Percentiles rank a stretch among this genome's conserved stretches.
Evolutionary conservation across 306 rosid genomes (phyloP).

Genomic region (Datisca glomerata): DNA sequence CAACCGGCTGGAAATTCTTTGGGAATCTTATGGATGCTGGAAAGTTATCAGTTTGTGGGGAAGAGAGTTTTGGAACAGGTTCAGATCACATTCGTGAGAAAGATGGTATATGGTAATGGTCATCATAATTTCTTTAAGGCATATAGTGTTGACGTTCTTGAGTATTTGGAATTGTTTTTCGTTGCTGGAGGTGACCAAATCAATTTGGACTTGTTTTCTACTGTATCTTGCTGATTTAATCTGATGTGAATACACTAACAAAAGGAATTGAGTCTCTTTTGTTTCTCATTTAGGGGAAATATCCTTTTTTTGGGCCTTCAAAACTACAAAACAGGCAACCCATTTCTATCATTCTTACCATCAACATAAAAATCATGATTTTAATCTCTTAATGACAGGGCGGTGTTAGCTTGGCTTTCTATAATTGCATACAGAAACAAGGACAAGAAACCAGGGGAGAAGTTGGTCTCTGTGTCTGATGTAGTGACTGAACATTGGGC

Average conservation of each 20-base stretch:
- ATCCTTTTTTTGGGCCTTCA: background rate
- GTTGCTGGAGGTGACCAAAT: too few relatives aligned
- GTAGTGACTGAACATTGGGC: conserved; percentile 86
- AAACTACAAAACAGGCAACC: too few relatives aligned
- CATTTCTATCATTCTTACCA: too few relatives aligned
- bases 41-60: conserved; percentile 84
- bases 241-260: background rate
- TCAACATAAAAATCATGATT: too few relatives aligned
- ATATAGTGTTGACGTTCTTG: too few relatives aligned
- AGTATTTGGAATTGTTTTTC: too few relatives aligned
- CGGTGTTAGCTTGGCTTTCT: conserved; percentile 97
- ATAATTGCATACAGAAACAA: conserved; percentile 75
- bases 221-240: too few relatives aligned
- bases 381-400: conserved; percentile 39
- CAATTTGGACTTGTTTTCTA: too few relatives aligned
- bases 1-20: conserved; percentile 98
- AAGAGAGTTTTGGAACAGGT: conserved; percentile 98
- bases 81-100: conserved; percentile 99
- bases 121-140: conserved; percentile 14
- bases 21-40: conserved; percentile 99
- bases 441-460: conserved; percentile 72
- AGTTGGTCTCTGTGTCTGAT: conserved; percentile 74
- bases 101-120: conserved; percentile 87
- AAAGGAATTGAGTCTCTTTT: background rate
- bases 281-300: background rate